A percentile compares a stretch with the other conserved stretches of the same genome.
These are phyloP conservation scores for Ramaria sp. DNA, from an alignment of 768 basidiomycete species.

Conservation along the genomic window DNA sequence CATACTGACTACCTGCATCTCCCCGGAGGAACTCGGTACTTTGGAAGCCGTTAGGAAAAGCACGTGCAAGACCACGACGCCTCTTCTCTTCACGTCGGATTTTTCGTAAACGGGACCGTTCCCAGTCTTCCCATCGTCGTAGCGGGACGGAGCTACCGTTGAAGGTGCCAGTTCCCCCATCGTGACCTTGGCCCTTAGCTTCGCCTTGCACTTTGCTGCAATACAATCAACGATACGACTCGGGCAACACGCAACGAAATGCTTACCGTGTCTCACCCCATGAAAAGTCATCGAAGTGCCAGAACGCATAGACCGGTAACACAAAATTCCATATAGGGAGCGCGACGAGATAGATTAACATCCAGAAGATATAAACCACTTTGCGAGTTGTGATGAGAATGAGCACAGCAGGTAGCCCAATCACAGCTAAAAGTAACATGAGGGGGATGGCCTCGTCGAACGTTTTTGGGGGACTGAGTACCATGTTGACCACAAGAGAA, in stretches of 20 bases:
- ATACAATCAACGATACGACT: constrained; percentile 13
- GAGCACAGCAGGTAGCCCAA: constrained; percentile 86
- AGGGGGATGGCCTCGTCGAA: constrained; percentile 95
- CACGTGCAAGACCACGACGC: constrained; percentile 69
- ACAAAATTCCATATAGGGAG: constrained; percentile 96
- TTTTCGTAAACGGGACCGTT: constrained; percentile 87
- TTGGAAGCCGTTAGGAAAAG: constrained; percentile 58
- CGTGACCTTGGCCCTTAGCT: constrained; percentile 68
- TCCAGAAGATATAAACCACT: constrained; percentile 95
- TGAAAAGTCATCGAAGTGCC: constrained; percentile 99
- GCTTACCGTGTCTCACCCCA: constrained; percentile 96
- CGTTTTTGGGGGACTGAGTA: constrained; percentile 64
- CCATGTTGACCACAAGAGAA: constrained; percentile 72
- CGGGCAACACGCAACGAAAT: background rate
- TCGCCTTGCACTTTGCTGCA: constrained; percentile 92
- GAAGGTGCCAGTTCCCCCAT: constrained; percentile 41
- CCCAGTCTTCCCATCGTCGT: constrained; percentile 99
- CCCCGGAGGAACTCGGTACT: constrained; percentile 48
- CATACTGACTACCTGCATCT: constrained; percentile 46
- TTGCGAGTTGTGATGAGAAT: constrained; percentile 93
- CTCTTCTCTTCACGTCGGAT: constrained; percentile 77
- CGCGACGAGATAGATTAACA: constrained; percentile 87
- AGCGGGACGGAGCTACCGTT: constrained; percentile 66
- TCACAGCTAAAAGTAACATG: constrained; percentile 76
- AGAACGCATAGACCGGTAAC: constrained; percentile 91